These are phyloP conservation scores for Kazachstania taianensis DNA, from an alignment of 805 yeast species.

Conservation along the genomic window DNA sequence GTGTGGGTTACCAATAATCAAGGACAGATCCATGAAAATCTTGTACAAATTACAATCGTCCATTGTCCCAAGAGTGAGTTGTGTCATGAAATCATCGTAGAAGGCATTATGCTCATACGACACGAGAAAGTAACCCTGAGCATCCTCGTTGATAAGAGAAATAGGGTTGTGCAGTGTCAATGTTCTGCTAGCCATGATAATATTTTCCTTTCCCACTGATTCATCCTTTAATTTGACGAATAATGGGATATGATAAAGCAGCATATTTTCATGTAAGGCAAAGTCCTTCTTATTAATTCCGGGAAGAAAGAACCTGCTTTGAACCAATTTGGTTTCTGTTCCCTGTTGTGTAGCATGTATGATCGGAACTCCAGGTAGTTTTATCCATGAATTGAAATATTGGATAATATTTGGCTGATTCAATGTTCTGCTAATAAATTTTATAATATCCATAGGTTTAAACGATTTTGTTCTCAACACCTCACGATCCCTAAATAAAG, in stretches of 20 bases:
- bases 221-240: constrained; percentile 14
- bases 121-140: constrained; percentile 38
- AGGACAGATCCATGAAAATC: constrained; percentile 28
- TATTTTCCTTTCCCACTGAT: constrained; percentile 12
- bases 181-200: constrained; percentile 24
- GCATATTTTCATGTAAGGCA: too few relatives aligned
- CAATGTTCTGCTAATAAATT: constrained; percentile 14
- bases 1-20: constrained; percentile 23
- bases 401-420: constrained; percentile 21
- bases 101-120: constrained; percentile 32
- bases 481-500: constrained; percentile 9
- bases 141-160: constrained; percentile 15
- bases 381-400: constrained; percentile 43
- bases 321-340: too few relatives aligned
- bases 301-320: too few relatives aligned
- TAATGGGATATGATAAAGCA: constrained; percentile 57
- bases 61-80: constrained; percentile 14
- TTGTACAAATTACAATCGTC: constrained; percentile 23
- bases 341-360: too few relatives aligned
- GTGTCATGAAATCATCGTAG: constrained; percentile 19
- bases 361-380: constrained; percentile 50
- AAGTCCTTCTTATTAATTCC: too few relatives aligned
- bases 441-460: constrained; percentile 27
- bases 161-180: constrained; percentile 13
- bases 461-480: constrained; percentile 12